These are phyloP conservation scores for Aspergillus taichungensis DNA, from an alignment of 495 filamentous ascomycete genomes.

Conservation along the genomic window DNA sequence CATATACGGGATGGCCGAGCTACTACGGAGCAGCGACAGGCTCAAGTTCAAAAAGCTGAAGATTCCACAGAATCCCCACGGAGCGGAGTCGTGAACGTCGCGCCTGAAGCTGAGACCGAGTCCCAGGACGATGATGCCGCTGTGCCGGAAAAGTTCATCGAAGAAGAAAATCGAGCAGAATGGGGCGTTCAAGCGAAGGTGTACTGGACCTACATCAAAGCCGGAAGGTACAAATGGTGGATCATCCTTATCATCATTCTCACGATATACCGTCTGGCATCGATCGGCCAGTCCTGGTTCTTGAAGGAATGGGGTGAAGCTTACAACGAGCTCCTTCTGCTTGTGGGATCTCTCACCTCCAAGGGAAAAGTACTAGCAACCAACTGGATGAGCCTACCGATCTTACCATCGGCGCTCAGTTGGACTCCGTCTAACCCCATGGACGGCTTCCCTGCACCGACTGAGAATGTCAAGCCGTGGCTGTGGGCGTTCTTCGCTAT, in stretches of 20 bases:
- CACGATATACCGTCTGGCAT: constrained; percentile 47
- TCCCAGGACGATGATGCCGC: constrained; percentile 38
- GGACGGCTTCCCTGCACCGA: constrained; percentile 53
- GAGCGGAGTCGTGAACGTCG: constrained; percentile 22
- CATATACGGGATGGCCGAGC: constrained; percentile 52
- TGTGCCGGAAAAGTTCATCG: constrained; percentile 67
- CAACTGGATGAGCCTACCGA: not conserved
- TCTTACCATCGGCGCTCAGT: constrained; percentile 7
- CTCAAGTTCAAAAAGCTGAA: constrained; percentile 10
- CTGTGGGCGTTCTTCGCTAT: constrained; percentile 56
- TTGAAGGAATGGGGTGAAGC: constrained; percentile 79
- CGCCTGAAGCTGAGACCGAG: constrained; percentile 26
- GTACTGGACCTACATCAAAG: constrained; percentile 77
- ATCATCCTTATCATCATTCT: constrained; percentile 47
- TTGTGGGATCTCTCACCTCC: constrained; percentile 5
- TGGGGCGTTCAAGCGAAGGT: constrained; percentile 66
- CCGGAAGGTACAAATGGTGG: constrained; percentile 69
- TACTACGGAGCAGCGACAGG: constrained; percentile 34
- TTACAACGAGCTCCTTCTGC: constrained; percentile 37
- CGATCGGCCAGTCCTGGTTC: constrained; percentile 64
- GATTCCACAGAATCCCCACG: constrained; percentile 9
- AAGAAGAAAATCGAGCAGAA: constrained; percentile 68
- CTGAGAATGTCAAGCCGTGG: constrained; percentile 64
- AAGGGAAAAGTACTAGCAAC: not conserved
- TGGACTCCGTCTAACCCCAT: constrained; percentile 32